Conservation (phyloP, 1,284 basidiomycete species). For the Ustilago tritici region DNA sequence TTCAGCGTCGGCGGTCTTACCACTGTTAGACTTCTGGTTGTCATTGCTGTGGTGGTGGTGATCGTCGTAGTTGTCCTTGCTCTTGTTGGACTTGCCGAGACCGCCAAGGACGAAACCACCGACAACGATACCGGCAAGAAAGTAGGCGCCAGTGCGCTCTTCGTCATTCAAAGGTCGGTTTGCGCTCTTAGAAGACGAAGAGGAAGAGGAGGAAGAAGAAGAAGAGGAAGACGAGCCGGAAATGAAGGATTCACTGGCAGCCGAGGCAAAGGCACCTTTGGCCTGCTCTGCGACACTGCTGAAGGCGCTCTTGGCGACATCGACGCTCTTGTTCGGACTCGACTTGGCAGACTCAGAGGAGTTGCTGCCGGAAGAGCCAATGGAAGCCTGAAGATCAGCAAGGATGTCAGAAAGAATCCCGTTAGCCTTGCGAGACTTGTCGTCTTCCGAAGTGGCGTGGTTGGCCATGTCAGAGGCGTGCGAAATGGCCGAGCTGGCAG, state of each 20-base stretch:
- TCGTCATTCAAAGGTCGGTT: constrained; percentile 73
- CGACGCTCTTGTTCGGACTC: constrained; percentile 33
- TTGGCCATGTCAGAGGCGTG: constrained; percentile 40
- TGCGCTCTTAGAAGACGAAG: constrained; percentile 16
- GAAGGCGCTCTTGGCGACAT: constrained; percentile 36
- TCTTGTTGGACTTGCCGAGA: constrained; percentile 64
- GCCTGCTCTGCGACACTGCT: constrained; percentile 43
- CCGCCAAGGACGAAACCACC: constrained; percentile 75
- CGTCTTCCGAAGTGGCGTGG: constrained; percentile 16
- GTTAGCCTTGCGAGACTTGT: constrained; percentile 23
- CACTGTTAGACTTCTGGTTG: background rate
- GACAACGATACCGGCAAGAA: constrained; percentile 74
- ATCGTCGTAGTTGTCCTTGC: constrained; percentile 20
- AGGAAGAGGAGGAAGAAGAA: constrained; percentile 22
- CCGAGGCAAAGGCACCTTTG: constrained; percentile 41
- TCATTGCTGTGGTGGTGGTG: constrained; percentile 14
- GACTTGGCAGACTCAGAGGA: constrained; percentile 20
- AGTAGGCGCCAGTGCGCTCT: constrained; percentile 74
- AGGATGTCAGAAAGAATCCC: constrained; percentile 46
- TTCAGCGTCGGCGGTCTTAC: constrained; percentile 10
- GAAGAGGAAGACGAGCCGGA: constrained; percentile 37
- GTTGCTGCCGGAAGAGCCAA: constrained; percentile 13
- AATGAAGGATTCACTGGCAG: constrained; percentile 17
- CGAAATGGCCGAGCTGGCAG: constrained; percentile 49
- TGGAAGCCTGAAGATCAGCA: constrained; percentile 32